Percentiles rank a stretch among this genome's conserved stretches.
phyloP scores from a whole-genome alignment of 2,329 filamentous ascomycete genomes.

The Cercospora citrullina region DNA sequence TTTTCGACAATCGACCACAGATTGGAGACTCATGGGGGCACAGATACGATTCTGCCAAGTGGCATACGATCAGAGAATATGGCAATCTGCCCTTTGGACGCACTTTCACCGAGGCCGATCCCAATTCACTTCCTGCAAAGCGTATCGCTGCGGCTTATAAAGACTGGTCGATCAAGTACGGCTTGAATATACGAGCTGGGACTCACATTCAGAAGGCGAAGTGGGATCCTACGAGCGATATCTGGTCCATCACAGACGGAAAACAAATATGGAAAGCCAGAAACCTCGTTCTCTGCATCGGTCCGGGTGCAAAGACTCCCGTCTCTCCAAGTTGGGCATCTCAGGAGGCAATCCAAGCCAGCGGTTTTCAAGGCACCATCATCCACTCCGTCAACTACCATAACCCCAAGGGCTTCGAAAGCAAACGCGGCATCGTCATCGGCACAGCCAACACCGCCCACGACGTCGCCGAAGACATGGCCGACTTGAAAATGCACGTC shows the following conservation, averaged over 20 bases:
- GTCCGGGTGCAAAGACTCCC: constrained; percentile 34
- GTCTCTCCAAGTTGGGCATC: constrained; percentile 29
- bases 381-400: constrained; percentile 42
- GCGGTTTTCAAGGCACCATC: constrained; percentile 41
- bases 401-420: constrained; percentile 38
- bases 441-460: constrained; percentile 53
- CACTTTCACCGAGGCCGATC: constrained; percentile 35
- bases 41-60: constrained; percentile 49
- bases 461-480: constrained; percentile 53
- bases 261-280: constrained; percentile 19
- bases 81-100: constrained; percentile 43
- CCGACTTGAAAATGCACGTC: constrained; percentile 43
- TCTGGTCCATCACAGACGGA: constrained; percentile 39
- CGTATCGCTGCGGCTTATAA: constrained; percentile 44
- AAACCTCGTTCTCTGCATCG: constrained; percentile 41
- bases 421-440: constrained; percentile 49
- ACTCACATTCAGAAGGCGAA: constrained; percentile 41
- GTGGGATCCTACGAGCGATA: constrained; percentile 41
- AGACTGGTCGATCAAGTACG: constrained; percentile 41
- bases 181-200: constrained; percentile 44
- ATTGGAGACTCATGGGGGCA: constrained; percentile 51
- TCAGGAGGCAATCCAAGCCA: constrained; percentile 39
- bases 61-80: constrained; percentile 45
- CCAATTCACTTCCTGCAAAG: constrained; percentile 33
- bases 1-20: constrained; percentile 47